These are phyloP conservation scores for Yarrowia deformans DNA, from an alignment of 805 yeast species.

Conservation along the genomic window DNA sequence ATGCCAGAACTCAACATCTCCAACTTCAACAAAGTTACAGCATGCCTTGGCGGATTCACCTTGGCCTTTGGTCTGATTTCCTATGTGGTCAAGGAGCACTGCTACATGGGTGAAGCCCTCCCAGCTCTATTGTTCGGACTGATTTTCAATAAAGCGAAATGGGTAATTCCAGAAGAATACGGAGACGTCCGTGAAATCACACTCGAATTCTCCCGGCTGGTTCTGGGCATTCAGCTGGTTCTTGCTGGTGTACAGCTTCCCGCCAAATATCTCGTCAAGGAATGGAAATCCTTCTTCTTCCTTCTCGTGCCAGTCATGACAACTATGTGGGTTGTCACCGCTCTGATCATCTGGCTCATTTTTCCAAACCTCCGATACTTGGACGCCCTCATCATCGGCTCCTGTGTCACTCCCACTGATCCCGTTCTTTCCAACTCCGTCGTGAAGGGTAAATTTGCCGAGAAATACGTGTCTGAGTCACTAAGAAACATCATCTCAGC, in stretches of 20 bases:
- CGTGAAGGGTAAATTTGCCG: conserved; percentile 75
- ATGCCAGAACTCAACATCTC: conserved; percentile 40
- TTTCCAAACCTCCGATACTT: conserved; percentile 64
- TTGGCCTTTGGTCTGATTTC: conserved; percentile 66
- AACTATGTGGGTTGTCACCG: conserved; percentile 70
- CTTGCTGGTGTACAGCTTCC: conserved; percentile 79
- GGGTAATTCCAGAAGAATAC: conserved; percentile 64
- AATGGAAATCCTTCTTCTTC: conserved; percentile 64
- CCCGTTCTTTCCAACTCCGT: conserved; percentile 78
- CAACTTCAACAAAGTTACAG: conserved; percentile 57
- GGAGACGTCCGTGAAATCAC: conserved; percentile 60
- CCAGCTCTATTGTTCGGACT: conserved; percentile 70
- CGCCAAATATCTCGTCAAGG: conserved; percentile 65
- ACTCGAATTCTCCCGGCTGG: conserved; percentile 65
- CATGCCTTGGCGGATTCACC: conserved; percentile 67
- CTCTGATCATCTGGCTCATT: conserved; percentile 66
- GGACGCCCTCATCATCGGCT: conserved; percentile 66
- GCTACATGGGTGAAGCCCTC: conserved; percentile 71
- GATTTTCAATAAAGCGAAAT: conserved; percentile 61
- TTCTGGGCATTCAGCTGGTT: conserved; percentile 72
- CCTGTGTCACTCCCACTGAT: conserved; percentile 80
- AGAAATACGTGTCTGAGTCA: conserved; percentile 65
- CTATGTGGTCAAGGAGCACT: conserved; percentile 62
- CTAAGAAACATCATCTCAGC: conserved; percentile 68
- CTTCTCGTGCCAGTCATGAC: conserved; percentile 75